Evolutionary conservation across 1,284 basidiomycete genomes (phyloP), one percentile per base, ranked within the genome.

Genomic region (Exsudoporus floridanus): DNA sequence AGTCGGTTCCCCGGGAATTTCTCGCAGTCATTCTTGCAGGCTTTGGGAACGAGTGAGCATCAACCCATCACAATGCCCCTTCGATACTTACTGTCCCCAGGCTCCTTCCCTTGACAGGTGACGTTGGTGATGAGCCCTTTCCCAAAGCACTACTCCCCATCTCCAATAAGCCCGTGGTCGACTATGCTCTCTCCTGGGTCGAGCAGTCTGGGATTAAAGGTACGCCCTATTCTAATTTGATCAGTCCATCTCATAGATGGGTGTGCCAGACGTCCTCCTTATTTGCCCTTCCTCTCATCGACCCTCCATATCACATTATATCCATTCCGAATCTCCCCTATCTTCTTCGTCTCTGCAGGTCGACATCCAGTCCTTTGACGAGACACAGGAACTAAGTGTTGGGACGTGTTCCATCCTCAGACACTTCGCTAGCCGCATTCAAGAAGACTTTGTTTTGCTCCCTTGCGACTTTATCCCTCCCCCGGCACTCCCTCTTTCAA

Each of bases 381-480:
- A 91, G 62, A 78, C 83, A 4, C 78, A 78, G 37, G 84, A 86
- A 34, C 70, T 77, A 12, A 76, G 77, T 42, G 75, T 77, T 5
- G 90, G 89, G 38, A 90, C 90, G 3, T 86, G 86, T 57, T 75
- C 80, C 27, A 74, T 91, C 34, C 77, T 92, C 49, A 77, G 81
- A 38, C 82, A 88, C 64, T 88, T 91, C 63, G 76, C 87, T 3
- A 71, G 64, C 45, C 82, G 84, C 44, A 90, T 92, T 54, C 74
- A 79, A 52, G 80, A 84, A 62, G 94, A 97, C 70, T 94, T 97
- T 69, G 81, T 97, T 37, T 71, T 98, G n/a, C 78, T 96, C 1
- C 90, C 94, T 2, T 96, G 93, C 69, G 94, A 98, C 71, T 88
- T 97, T 50, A 79, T 94, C 18, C 86, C 93, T 10, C 88, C 92